A percentile compares a stretch with the other conserved stretches of the same genome.
These are phyloP conservation scores for Stenogyne calaminthoides DNA, from an alignment of 305 asterid genomes.

Conservation along the genomic window DNA sequence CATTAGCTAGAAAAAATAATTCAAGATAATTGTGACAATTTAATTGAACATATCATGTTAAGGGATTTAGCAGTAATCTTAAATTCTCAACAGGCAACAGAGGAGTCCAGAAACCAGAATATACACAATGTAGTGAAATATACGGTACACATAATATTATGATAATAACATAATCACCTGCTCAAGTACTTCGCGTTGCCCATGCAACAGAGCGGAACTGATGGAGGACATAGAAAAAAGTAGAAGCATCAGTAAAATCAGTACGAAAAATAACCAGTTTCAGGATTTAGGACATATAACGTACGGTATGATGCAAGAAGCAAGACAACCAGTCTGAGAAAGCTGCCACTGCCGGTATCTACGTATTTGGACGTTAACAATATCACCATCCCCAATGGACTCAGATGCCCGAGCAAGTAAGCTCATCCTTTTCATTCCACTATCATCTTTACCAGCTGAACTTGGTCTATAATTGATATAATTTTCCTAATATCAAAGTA, in stretches of 20 bases:
- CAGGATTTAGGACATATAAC: slow-evolving; percentile 37
- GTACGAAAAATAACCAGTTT: slow-evolving; percentile 1
- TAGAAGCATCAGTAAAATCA: slow-evolving; percentile 32
- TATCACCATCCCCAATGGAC: slow-evolving; percentile 97
- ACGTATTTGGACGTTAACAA: slow-evolving; percentile 89
- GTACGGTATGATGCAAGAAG: slow-evolving; percentile 90
- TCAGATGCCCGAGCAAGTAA: slow-evolving; percentile 88
- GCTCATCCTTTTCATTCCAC: slow-evolving; percentile 76
- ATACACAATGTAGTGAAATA: slow-evolving; percentile 12
- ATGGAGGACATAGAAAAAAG: slow-evolving; percentile 27
- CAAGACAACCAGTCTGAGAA: slow-evolving; percentile 72
- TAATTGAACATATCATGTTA: neutral
- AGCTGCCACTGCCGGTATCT: slow-evolving; percentile 98
- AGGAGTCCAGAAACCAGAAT: neutral
- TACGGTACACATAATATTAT: slow-evolving; percentile 1
- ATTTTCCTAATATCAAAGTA: slow-evolving; percentile 71
- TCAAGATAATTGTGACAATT: neutral
- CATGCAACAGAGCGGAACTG: slow-evolving; percentile 93
- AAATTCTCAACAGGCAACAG: neutral
- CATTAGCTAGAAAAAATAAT: neutral
- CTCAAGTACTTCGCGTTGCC: slow-evolving; percentile 83
- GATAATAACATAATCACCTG: slow-evolving; percentile 57
- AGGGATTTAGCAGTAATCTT: neutral
- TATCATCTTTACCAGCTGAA: slow-evolving; percentile 74
- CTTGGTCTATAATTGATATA: slow-evolving; percentile 91